These are phyloP conservation scores for Lichtheimia corymbifera DNA, from an alignment of 371 early-diverging fungal species.

Conservation along the genomic window DNA sequence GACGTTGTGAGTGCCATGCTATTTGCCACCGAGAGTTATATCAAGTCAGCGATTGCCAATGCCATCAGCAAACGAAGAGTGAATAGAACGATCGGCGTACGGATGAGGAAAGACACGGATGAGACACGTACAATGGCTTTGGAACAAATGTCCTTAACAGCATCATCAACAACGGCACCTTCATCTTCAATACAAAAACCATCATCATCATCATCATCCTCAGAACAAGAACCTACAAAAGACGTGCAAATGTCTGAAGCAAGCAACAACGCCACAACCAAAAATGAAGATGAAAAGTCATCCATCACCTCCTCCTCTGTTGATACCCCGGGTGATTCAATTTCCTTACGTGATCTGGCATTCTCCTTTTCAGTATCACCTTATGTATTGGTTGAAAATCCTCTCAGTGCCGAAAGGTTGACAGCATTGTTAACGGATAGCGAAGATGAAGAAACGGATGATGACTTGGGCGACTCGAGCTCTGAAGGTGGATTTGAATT, in stretches of 20 bases:
- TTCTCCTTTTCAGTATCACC: slow-evolving; percentile 71
- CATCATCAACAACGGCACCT: background rate
- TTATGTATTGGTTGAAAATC: slow-evolving; percentile 68
- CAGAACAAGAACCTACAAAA: background rate
- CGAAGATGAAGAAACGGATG: slow-evolving; percentile 53
- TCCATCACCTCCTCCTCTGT: slow-evolving; percentile 6
- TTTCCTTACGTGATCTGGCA: slow-evolving; percentile 55
- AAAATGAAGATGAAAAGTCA: background rate
- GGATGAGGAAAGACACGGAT: slow-evolving; percentile 22
- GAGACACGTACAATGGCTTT: slow-evolving; percentile 6
- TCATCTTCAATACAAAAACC: background rate
- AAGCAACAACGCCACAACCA: too few species aligned
- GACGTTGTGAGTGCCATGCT: slow-evolving; percentile 70
- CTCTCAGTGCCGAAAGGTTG: slow-evolving; percentile 67
- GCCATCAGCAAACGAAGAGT: slow-evolving; percentile 69
- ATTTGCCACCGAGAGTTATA: slow-evolving; percentile 75
- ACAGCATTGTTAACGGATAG: slow-evolving; percentile 59
- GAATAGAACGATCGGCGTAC: slow-evolving; percentile 68
- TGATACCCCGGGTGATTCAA: slow-evolving; percentile 11
- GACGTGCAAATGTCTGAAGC: background rate
- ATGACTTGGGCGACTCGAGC: slow-evolving; percentile 26
- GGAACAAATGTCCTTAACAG: slow-evolving; percentile 8
- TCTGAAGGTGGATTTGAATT: slow-evolving; percentile 30
- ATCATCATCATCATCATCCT: background rate
- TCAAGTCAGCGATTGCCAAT: slow-evolving; percentile 73